Evolutionary conservation across 768 basidiomycete species (phyloP).

Genomic region (Pleurotus salmoneostramineus): DNA sequence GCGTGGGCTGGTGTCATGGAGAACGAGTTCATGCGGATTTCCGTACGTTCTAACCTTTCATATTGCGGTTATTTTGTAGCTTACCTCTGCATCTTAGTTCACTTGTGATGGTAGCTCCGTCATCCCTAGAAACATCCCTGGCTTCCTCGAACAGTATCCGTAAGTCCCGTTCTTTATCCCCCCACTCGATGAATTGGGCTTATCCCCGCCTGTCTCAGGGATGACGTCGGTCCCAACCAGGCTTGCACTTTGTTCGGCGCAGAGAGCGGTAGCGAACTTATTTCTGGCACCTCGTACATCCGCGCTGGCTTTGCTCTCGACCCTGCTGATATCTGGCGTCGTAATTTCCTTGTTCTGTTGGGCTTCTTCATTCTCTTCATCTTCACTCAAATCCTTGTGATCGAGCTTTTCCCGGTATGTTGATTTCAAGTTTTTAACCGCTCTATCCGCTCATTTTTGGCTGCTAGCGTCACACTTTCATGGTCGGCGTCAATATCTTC

Average conservation of each 20-base stretch:
- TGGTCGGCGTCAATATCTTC: slow-evolving; percentile 50
- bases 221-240: slow-evolving; percentile 60
- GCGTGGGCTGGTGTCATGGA: slow-evolving; percentile 78
- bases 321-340: slow-evolving; percentile 55
- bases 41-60: slow-evolving; percentile 32
- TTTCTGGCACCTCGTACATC: slow-evolving; percentile 63
- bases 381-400: slow-evolving; percentile 58
- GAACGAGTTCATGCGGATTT: slow-evolving; percentile 78
- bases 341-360: slow-evolving; percentile 66
- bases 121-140: slow-evolving; percentile 60
- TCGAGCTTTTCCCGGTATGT: slow-evolving; percentile 60
- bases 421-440: not conserved
- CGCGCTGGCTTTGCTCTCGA: slow-evolving; percentile 46
- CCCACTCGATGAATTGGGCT: not conserved
- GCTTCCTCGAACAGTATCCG: slow-evolving; percentile 54
- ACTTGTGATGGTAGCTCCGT: slow-evolving; percentile 63
- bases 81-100: slow-evolving; percentile 30
- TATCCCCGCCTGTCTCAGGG: slow-evolving; percentile 23
- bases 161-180: slow-evolving; percentile 27
- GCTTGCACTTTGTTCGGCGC: slow-evolving; percentile 77
- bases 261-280: slow-evolving; percentile 44
- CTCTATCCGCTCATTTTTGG: slow-evolving; percentile 27
- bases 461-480: slow-evolving; percentile 33
- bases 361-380: slow-evolving; percentile 72
- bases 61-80: not conserved